Conservation (phyloP, 331 rosid genomes). For the Acacia pycnantha region DNA sequence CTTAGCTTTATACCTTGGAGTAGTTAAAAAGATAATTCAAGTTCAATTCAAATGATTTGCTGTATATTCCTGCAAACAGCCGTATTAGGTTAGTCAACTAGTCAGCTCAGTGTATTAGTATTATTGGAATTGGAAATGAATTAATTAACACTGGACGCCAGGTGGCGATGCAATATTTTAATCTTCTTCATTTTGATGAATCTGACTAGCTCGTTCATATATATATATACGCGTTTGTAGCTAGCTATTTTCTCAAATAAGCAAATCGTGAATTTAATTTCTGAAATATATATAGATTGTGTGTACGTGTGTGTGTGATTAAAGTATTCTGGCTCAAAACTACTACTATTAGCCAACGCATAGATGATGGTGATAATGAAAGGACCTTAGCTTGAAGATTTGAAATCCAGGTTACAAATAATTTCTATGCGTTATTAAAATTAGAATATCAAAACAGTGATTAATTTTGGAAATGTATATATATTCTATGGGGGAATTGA, state of each 20-base stretch:
- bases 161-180: not conserved
- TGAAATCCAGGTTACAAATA: not conserved
- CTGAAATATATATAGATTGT: not conserved
- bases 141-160: not conserved
- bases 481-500: too few species aligned
- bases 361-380: not conserved
- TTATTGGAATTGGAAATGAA: slow-evolving; percentile 21
- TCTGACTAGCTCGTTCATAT: not conserved
- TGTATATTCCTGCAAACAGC: not conserved
- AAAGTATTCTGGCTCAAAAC: not conserved
- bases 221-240: too few species aligned
- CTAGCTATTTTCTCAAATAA: not conserved
- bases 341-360: not conserved
- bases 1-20: not conserved
- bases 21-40: not conserved
- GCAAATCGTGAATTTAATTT: not conserved
- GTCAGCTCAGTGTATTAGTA: not conserved
- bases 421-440: not conserved
- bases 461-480: too few species aligned
- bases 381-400: not conserved
- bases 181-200: not conserved
- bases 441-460: not conserved
- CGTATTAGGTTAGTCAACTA: not conserved
- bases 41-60: not conserved
- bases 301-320: not conserved